A percentile compares a stretch with the other conserved stretches of the same genome.
These are phyloP conservation scores for Tulasnella calospora DNA, from an alignment of 768 basidiomycete genomes.

Conservation along the genomic window DNA sequence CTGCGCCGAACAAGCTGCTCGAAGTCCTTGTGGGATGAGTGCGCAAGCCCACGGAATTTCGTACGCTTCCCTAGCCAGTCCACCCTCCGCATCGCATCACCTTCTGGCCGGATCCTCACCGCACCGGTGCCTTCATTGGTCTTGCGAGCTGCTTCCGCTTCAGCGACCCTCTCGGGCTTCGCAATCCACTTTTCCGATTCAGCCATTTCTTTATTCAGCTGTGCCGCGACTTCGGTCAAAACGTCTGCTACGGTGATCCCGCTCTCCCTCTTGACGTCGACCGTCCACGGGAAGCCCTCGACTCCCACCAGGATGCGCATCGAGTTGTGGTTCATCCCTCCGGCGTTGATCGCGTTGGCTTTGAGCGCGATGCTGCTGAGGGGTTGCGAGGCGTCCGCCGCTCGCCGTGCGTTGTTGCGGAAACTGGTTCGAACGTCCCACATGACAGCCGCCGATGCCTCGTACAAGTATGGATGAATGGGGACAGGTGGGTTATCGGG, in stretches of 20 bases:
- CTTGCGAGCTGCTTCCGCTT: constrained; percentile 46
- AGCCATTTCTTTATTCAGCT: constrained; percentile 50
- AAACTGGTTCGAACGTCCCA: constrained; percentile 21
- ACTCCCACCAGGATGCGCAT: constrained; percentile 49
- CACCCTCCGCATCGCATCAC: constrained; percentile 46
- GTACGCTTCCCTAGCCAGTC: constrained; percentile 60
- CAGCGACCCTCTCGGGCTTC: constrained; percentile 37
- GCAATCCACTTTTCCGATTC: constrained; percentile 48
- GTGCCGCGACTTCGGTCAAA: constrained; percentile 50
- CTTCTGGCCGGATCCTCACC: constrained; percentile 23
- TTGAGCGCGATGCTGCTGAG: constrained; percentile 19
- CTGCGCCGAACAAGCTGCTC: constrained; percentile 50
- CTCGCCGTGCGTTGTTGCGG: constrained; percentile 10
- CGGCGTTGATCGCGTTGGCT: constrained; percentile 16
- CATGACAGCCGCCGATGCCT: not conserved
- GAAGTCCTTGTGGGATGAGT: constrained; percentile 46
- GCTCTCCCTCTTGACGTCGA: constrained; percentile 47
- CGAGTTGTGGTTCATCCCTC: constrained; percentile 8
- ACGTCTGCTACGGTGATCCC: constrained; percentile 49
- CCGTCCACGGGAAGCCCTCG: constrained; percentile 60
- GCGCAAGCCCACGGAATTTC: constrained; percentile 52
- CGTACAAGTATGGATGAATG: constrained; percentile 19
- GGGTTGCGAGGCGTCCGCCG: not conserved
- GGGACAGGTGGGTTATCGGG: constrained; percentile 19
- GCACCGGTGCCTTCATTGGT: constrained; percentile 26